These are phyloP conservation scores for Penicillium roqueforti DNA, from an alignment of 495 filamentous ascomycete genomes.

Conservation along the genomic window DNA sequence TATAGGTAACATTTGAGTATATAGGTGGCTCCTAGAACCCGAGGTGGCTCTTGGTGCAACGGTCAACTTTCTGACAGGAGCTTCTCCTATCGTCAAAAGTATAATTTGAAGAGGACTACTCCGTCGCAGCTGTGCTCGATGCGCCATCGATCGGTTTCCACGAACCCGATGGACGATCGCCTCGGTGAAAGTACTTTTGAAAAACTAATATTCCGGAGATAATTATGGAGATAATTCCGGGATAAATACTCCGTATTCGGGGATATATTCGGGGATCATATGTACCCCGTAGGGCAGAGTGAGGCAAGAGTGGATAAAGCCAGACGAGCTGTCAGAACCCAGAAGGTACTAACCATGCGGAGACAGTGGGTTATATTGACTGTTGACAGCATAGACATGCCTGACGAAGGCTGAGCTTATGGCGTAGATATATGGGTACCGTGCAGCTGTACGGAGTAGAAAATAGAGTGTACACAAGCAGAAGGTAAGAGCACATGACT, in stretches of 20 bases:
- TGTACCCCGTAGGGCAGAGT: constrained; percentile 3
- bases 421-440: background rate
- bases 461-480: background rate
- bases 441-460: background rate
- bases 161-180: background rate
- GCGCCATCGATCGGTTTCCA: background rate
- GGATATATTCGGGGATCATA: background rate
- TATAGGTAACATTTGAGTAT: background rate
- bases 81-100: background rate
- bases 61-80: constrained; percentile 2
- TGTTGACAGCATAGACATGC: constrained; percentile 3
- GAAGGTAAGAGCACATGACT: background rate
- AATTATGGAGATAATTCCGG: background rate
- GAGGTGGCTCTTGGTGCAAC: constrained; percentile 3
- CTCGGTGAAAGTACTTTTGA: background rate
- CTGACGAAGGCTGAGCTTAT: constrained; percentile 8
- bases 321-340: constrained; percentile 2
- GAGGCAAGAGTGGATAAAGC: background rate
- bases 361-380: background rate
- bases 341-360: no score
- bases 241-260: no score
- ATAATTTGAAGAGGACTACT: background rate
- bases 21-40: no score
- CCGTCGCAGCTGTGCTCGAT: background rate
- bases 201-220: background rate